Conservation (phyloP, 345 rosid species). For the Zanthoxylum bungeanum region DNA sequence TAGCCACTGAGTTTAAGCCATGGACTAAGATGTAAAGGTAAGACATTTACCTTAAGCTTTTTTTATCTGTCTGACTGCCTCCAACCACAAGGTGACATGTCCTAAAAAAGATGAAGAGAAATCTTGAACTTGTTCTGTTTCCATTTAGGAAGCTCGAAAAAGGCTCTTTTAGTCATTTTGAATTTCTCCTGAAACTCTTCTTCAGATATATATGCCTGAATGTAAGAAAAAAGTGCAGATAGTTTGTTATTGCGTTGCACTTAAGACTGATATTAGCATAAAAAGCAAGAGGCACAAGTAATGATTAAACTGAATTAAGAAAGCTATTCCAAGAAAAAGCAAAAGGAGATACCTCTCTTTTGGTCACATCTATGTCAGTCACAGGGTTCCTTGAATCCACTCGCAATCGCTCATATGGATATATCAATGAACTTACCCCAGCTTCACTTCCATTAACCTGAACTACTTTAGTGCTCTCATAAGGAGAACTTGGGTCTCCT, state of each 20-base stretch:
- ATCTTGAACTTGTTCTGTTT: slow-evolving; percentile 68
- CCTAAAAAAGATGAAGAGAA: slow-evolving; percentile 55
- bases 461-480: slow-evolving; percentile 14
- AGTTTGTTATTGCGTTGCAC: not conserved
- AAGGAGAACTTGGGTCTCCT: slow-evolving; percentile 14
- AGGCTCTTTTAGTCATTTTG: slow-evolving; percentile 39
- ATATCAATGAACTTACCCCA: slow-evolving; percentile 28
- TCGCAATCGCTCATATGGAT: slow-evolving; percentile 49
- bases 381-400: slow-evolving; percentile 53
- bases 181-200: slow-evolving; percentile 58
- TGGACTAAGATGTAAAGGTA: not conserved
- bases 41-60: not conserved
- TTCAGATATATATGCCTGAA: slow-evolving; percentile 54
- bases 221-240: not conserved
- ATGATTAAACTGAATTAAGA: not conserved
- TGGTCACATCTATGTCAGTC: slow-evolving; percentile 49
- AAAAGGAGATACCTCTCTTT: slow-evolving; percentile 57
- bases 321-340: not conserved
- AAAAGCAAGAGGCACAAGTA: not conserved
- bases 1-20: not conserved
- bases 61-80: not conserved
- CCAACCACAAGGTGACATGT: not conserved
- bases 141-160: slow-evolving; percentile 69
- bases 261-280: not conserved
- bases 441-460: slow-evolving; percentile 22